Evolutionary conservation across 2,329 filamentous ascomycete genomes (phyloP), one percentile per base, ranked within the genome.

Genomic region (Penicillium sp.): DNA sequence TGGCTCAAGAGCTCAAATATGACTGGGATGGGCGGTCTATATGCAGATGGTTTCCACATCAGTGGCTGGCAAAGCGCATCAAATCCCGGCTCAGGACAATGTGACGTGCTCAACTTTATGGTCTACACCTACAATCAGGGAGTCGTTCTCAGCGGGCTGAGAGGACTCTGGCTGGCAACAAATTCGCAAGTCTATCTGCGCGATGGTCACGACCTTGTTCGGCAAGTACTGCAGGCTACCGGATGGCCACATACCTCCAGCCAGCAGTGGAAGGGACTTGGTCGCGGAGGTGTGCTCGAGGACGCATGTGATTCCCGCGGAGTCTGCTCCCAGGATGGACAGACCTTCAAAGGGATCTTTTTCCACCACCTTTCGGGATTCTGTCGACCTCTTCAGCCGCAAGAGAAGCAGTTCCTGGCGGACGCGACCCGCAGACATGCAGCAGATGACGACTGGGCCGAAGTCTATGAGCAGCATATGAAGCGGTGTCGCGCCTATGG

Each of bases 121-220:
- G 89, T 96, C 9, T 96, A 93, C 75, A 96, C 92, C 0, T 97
- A 97, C 78, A 97, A 97, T 75, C 93, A 97, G 74, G 93, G 93
- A 23, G 91, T 97, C 4, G 69, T 97, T 1, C 83, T 97, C 23
- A 92, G 90, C 5, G 93, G 91, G 13, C 84, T 91, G 55, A 85
- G 90, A 35, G 89, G 88, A 1, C 81, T 97, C 0, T 97, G 89
- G 85, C 83, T 90, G 61, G 86, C 86, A 15, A 96, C 90, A 0
- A 89, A 89, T 13, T 83, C 86, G n/a, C 73, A 79, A 2, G 81
- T 78, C 1, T 97, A 92, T 70, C 80, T 97, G 1, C 75, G 83
- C 21, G 91, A 96, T 57, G 93, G 91, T 0, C 91, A 97, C 73
- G 71, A 77, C n/a, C 83, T 97, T 8, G 81, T 97, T 41, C 80